Base-by-base conservation (phyloP, 1,284 basidiomycete genomes). In the Anthracocystis panici-leucophaei region DNA sequence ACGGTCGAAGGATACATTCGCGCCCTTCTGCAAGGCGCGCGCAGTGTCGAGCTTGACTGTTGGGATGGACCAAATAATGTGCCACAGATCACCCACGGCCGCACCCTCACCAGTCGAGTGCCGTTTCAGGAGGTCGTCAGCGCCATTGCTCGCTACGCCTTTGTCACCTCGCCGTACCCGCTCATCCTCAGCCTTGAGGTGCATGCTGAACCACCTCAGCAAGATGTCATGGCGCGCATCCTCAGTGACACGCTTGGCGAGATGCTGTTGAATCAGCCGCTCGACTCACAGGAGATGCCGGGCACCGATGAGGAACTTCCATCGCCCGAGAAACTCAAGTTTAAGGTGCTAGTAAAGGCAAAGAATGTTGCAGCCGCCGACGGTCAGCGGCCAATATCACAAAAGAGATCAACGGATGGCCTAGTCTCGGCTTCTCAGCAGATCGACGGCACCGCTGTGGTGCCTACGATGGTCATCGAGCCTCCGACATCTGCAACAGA, bases 1-100 rank as follows among this genome's bases (percentile, higher is more conserved):
- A 97, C 96, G 0, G 91, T 96, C 42, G 96, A 98, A 82, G 96
- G 96, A 0, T 99, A 98, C 83, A 94, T 97, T 68, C 90, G 96
- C 0, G 95, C 95, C 0, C 87, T 99, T 45, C 88, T 97, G 53
- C 92, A 93, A 63, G 92, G 94, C 31, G 97, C 95, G 78, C 90
- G 96, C 20, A 93, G 92, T 64, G 96, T 99, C 38, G 83, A 85
- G 62, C 74, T 99, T 79, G 96, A 99, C 79, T 91, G 96, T 54
- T 97, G 92, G 86, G 93, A 97, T 78, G 95, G 96, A 11, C 92
- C 95, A 35, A 85, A 85, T 53, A 79, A 78, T 9, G 73, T 16
- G 75, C 85, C 73, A 4, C 82, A 76, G 67, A 83, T 82, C 92
- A 92, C 80, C 92, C 97, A 99, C 80, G 95, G 94, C 31, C 92